Conservation (phyloP, 2,329 filamentous ascomycete species). For the Colletotrichum orbiculare region DNA sequence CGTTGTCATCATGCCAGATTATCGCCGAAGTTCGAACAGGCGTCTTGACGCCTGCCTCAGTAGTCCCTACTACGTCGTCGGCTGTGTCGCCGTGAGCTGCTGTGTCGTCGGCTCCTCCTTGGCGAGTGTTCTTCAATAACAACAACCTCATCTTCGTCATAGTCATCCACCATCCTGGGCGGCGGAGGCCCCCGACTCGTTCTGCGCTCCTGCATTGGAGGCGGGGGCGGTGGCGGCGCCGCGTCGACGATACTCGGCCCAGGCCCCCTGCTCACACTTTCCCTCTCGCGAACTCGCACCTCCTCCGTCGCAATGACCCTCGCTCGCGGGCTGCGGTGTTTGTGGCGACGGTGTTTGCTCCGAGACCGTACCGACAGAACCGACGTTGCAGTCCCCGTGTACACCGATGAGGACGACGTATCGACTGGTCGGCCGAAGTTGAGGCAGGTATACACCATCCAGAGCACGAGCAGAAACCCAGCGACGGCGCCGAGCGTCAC, state of each 20-base stretch:
- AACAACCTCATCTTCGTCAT: constrained; percentile 46
- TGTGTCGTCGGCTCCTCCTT: constrained; percentile 40
- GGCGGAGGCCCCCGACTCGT: constrained; percentile 39
- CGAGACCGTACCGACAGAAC: constrained; percentile 39
- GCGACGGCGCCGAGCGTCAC: constrained; percentile 58
- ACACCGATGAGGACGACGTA: constrained; percentile 33
- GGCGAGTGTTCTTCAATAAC: constrained; percentile 50
- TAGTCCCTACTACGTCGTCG: constrained; percentile 32
- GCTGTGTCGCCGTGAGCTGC: constrained; percentile 33
- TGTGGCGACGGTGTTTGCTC: constrained; percentile 26
- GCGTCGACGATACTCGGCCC: constrained; percentile 43
- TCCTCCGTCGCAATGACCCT: constrained; percentile 44
- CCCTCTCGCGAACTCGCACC: constrained; percentile 41
- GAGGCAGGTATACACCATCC: constrained; percentile 62
- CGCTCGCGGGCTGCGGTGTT: constrained; percentile 30
- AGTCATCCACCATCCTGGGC: constrained; percentile 43
- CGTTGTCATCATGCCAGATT: too few relatives aligned
- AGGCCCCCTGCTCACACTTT: constrained; percentile 23
- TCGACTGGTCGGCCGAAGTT: constrained; percentile 52
- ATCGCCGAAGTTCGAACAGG: not conserved
- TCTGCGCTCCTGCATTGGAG: constrained; percentile 32
- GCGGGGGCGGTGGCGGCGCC: constrained; percentile 27
- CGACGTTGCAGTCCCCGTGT: constrained; percentile 38
- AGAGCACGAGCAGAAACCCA: constrained; percentile 64
- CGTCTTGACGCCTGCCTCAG: constrained; percentile 3